Percentiles rank a stretch among this genome's conserved stretches.
Conservation (phyloP, 495 filamentous ascomycete species). For the Amphirosellinia nigrospora region DNA sequence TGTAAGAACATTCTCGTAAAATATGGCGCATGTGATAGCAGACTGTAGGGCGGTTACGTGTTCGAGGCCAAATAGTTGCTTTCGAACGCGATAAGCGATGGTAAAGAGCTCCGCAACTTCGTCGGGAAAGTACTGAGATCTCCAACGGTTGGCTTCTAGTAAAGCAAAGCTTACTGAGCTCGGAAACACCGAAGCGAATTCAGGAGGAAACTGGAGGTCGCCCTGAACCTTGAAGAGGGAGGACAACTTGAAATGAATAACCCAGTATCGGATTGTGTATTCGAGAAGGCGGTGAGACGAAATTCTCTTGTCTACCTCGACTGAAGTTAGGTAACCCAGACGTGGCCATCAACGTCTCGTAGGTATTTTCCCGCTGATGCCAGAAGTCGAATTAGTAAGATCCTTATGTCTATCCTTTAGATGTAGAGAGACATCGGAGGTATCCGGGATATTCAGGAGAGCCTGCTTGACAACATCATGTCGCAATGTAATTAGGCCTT, state of each 20-base stretch:
- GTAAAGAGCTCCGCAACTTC: conserved; percentile 10
- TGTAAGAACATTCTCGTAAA: conserved; percentile 5
- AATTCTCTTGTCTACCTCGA: conserved; percentile 10
- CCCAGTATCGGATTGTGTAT: conserved; percentile 20
- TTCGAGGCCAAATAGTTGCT: conserved; percentile 13
- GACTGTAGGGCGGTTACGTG: conserved; percentile 13
- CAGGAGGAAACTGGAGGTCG: conserved; percentile 13
- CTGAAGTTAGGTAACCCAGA: neutral
- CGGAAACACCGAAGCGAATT: conserved; percentile 11
- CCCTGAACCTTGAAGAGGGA: conserved; percentile 16
- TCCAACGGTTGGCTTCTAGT: conserved; percentile 17
- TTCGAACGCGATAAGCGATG: conserved; percentile 17
- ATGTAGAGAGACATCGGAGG: conserved; percentile 6
- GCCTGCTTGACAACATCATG: conserved; percentile 19
- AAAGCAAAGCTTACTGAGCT: conserved; percentile 16
- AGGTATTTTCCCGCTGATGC: neutral
- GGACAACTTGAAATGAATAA: conserved; percentile 14
- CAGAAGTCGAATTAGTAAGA: conserved; percentile 15
- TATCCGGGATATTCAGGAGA: conserved; percentile 20
- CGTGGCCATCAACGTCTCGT: conserved; percentile 14
- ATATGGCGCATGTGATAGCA: conserved; percentile 6
- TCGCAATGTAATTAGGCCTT: conserved; percentile 1
- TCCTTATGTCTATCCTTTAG: conserved; percentile 19
- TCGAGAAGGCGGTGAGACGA: conserved; percentile 9
- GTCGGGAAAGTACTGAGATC: conserved; percentile 9